A percentile compares a stretch with the other conserved stretches of the same genome.
These are phyloP conservation scores for Trichoderma endophyticum DNA, from an alignment of 2,329 filamentous ascomycete species.

Conservation along the genomic window DNA sequence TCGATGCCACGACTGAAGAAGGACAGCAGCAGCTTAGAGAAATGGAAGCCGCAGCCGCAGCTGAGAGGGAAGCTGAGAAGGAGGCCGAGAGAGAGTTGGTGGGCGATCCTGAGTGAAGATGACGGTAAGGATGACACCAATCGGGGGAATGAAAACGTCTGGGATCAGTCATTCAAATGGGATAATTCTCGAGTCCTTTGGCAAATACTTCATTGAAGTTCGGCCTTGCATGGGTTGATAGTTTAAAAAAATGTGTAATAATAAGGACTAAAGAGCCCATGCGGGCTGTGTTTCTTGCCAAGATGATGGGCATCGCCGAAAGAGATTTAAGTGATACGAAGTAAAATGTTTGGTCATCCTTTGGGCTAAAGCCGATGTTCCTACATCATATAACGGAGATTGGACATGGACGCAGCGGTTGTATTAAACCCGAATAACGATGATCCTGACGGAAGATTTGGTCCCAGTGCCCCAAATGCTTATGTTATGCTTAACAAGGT, in stretches of 20 bases:
- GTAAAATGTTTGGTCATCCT: not conserved
- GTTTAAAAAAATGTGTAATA: not conserved
- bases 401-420: not conserved
- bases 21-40: conserved; percentile 75
- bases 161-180: not conserved
- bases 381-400: not conserved
- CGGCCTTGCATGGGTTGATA: not conserved
- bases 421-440: not conserved
- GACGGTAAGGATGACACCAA: not conserved
- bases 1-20: conserved; percentile 89
- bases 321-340: not conserved
- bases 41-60: conserved; percentile 50
- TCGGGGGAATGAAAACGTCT: not conserved
- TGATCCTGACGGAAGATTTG: not conserved
- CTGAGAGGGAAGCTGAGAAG: conserved; percentile 19
- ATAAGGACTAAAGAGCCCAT: not conserved
- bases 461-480: not conserved
- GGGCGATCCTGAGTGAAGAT: conserved; percentile 37
- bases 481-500: not conserved
- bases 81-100: not conserved
- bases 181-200: not conserved
- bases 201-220: not conserved
- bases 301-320: not conserved
- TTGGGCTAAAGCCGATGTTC: not conserved
- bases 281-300: not conserved